Base-by-base conservation (phyloP, 257 asterid species). In the Nicotiana paniculata region DNA sequence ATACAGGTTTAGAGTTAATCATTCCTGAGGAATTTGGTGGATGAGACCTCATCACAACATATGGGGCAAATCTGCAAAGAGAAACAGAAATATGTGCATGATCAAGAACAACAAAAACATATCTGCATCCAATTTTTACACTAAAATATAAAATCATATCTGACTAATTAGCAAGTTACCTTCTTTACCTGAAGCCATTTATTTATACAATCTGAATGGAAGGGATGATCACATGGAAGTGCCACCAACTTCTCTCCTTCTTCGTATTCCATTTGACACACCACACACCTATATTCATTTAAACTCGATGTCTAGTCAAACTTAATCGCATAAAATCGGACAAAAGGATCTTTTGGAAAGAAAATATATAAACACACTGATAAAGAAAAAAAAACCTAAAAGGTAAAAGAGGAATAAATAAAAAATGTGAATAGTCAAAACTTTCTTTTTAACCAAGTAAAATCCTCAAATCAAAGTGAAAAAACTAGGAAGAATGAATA, bases 211-310 rank as follows among this genome's bases (percentile, higher is more conserved):
- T 90, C 90, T 57, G 67, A 75, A 62, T 90, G 95, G 83, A 86
- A 91, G 4, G 81, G 86, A 85, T 91, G 95, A 67, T 89, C 87
- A 78, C 95, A 91, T 6, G 74, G 81, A 9, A 91, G 88, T 46
- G 82, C 70, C 4, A 88, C 93, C 39, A 90, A 85, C 75, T 89
- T 66, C 58, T 91, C 95, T 85, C 88, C 95, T 58, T 83, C 80
- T 84, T 86, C 95, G 61, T 87, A 91, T 82, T 91, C 95, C 83
- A 91, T 82, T 89, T 90, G 95, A 84, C 95, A 91, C 83, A 91
- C 88, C 77, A 90, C 93, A 68, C 95, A 91, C 88, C 93, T 91
- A 77, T 61, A 39, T 39, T 82, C 55, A 8, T 39, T 39, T 39
- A 39, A 39, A 6, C 46, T 39, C 8, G 9, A 39, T 6, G 46